Evolutionary conservation across 495 filamentous ascomycete genomes (phyloP), one percentile per base, ranked within the genome.

Genomic region (Corynascus novoguineensis): DNA sequence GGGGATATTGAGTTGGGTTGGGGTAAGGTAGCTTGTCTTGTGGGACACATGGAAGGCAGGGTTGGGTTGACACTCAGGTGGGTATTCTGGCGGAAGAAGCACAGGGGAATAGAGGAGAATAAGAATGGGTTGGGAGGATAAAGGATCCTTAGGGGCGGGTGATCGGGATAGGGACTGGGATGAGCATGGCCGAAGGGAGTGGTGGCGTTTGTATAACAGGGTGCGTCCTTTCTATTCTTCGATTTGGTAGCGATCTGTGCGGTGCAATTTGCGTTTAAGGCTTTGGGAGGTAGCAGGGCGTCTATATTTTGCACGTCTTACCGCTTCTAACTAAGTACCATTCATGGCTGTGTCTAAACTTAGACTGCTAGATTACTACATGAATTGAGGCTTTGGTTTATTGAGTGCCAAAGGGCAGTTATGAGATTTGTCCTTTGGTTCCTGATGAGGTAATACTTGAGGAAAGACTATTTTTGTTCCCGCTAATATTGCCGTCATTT

Each of bases 191-290:
- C 31, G 5, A 15, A 49, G 15, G 7, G 5, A 34, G 27, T 2
- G 19, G 47, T 10, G 47, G 47, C 47, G 47, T 50, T 50, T 50
- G 47, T 50, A 37, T 50, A 50, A 21, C 47, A 50, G 41, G 22
- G 24, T 24, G 41, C 41, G 8, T 44, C 34, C n/a, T 32, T 35
- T 35, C 10, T 35, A 14, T 14, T 35, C 15, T 35, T 6, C 6
- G 4, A 8, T 35, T 11, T 3, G 10, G 11, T 5, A 3, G 10
- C 15, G 5, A 31, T 31, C 5, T 31, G 29, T 31, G 5, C 29
- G 5, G 5, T 31, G 29, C n/a, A n/a, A n/a, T n/a, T n/a, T n/a
- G n/a, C 31, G 31, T 5, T 32, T 32, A 11, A 6, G 5, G 31
- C 6, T 5, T 11, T 32, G 31, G 31, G 31, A 32, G 31, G 31